These are phyloP conservation scores for Neurospora intermedia DNA, from an alignment of 495 filamentous ascomycete species.

Conservation along the genomic window DNA sequence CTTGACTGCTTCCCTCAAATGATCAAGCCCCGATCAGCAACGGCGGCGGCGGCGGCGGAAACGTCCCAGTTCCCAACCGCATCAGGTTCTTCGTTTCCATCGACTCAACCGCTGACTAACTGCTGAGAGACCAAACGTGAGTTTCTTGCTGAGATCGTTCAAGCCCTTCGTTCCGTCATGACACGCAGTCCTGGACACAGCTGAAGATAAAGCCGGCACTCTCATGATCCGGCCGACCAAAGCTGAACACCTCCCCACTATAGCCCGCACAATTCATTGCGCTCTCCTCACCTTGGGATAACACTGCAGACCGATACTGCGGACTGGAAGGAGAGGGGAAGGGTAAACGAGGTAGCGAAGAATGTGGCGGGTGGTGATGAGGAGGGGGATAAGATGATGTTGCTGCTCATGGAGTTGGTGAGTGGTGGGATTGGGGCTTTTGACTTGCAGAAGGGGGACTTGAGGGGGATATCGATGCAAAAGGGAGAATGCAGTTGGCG, in stretches of 20 bases:
- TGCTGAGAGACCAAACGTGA: background rate
- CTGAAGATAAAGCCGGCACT: no score
- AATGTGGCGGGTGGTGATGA: background rate
- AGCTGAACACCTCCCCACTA: background rate
- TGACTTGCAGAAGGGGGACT: background rate
- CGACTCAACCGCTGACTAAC: background rate
- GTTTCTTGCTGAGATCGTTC: background rate
- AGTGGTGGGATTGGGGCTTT: background rate
- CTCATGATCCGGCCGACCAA: no score
- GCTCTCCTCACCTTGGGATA: background rate
- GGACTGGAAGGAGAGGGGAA: background rate
- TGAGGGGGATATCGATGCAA: no score
- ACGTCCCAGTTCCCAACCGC: background rate
- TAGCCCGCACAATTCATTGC: background rate
- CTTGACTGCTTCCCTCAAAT: no score
- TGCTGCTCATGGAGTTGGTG: background rate
- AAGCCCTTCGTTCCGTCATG: background rate
- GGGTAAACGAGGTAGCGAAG: background rate
- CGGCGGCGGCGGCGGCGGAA: background rate
- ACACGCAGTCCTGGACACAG: no score
- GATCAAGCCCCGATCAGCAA: background rate
- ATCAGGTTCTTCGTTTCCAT: background rate
- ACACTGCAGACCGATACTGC: background rate
- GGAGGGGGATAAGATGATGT: background rate
- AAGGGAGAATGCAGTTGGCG: background rate